Evolutionary conservation across 768 basidiomycete genomes (phyloP).

Genomic region (Collybia mongolica): DNA sequence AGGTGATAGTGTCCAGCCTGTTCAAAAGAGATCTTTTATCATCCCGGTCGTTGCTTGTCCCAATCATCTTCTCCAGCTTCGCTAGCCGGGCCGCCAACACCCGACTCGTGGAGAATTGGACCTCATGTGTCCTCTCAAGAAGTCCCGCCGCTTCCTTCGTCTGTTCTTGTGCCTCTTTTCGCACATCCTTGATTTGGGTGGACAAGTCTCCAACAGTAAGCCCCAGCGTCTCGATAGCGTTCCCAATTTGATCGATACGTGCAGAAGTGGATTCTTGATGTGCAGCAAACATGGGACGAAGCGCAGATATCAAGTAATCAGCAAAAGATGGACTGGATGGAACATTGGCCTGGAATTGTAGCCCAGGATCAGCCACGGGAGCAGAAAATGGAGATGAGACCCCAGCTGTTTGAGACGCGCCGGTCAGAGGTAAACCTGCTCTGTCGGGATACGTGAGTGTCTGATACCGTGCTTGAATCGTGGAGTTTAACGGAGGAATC

Average conservation of each 20-base stretch:
- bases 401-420: no score
- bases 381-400: not conserved
- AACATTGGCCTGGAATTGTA: not conserved
- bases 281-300: conserved; percentile 3
- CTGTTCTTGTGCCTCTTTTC: conserved; percentile 9
- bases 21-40: conserved; percentile 13
- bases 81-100: conserved; percentile 9
- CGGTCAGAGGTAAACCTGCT: not conserved
- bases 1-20: conserved; percentile 18
- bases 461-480: no score
- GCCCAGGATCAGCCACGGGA: not conserved
- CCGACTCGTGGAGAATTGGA: conserved; percentile 12
- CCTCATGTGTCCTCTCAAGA: conserved; percentile 5
- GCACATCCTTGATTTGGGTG: conserved; percentile 5
- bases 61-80: conserved; percentile 16
- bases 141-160: conserved; percentile 5
- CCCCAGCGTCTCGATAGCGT: not conserved
- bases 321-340: not conserved
- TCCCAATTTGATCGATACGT: conserved; percentile 9
- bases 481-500: no score
- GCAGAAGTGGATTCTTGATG: conserved; percentile 6
- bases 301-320: conserved; percentile 3
- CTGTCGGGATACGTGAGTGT: no score
- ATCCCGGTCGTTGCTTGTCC: conserved; percentile 9
- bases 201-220: not conserved